Conservation (phyloP, 345 rosid genomes). For the Raphanus raphanistrum region DNA sequence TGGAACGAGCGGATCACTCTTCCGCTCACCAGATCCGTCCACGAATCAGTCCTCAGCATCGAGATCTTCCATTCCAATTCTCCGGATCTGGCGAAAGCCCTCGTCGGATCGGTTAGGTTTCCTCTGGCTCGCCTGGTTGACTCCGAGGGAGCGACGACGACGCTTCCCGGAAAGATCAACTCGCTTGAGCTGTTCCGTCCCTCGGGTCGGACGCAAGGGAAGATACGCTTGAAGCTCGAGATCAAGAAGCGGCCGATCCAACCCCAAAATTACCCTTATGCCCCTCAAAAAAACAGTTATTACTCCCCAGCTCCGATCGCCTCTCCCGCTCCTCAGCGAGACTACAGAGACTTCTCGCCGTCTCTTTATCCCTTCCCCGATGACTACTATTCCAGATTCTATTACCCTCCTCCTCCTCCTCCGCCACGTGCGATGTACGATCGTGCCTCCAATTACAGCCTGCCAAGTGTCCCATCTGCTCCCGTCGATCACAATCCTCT, state of each 20-base stretch:
- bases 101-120: slow-evolving; percentile 58
- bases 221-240: slow-evolving; percentile 48
- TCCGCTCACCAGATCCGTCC: slow-evolving; percentile 44
- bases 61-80: slow-evolving; percentile 54
- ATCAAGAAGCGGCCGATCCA: slow-evolving; percentile 44
- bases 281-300: slow-evolving; percentile 43
- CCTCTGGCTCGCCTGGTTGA: slow-evolving; percentile 50
- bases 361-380: slow-evolving; percentile 37
- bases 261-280: slow-evolving; percentile 37
- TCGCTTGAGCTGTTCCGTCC: slow-evolving; percentile 60
- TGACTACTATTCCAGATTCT: slow-evolving; percentile 45
- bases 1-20: slow-evolving; percentile 62
- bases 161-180: slow-evolving; percentile 19
- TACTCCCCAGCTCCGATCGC: slow-evolving; percentile 41
- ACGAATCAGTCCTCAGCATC: slow-evolving; percentile 51
- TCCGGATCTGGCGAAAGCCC: slow-evolving; percentile 52
- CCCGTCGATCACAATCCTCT: slow-evolving; percentile 49
- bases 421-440: slow-evolving; percentile 49
- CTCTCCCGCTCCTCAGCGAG: slow-evolving; percentile 37
- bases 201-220: slow-evolving; percentile 68
- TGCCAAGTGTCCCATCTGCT: slow-evolving; percentile 47
- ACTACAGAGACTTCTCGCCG: slow-evolving; percentile 45
- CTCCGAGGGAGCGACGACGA: slow-evolving; percentile 34
- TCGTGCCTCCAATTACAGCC: slow-evolving; percentile 39
- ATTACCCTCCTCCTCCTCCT: slow-evolving; percentile 36